Conservation (phyloP, 345 rosid genomes). For the Aurinia saxatilis region DNA sequence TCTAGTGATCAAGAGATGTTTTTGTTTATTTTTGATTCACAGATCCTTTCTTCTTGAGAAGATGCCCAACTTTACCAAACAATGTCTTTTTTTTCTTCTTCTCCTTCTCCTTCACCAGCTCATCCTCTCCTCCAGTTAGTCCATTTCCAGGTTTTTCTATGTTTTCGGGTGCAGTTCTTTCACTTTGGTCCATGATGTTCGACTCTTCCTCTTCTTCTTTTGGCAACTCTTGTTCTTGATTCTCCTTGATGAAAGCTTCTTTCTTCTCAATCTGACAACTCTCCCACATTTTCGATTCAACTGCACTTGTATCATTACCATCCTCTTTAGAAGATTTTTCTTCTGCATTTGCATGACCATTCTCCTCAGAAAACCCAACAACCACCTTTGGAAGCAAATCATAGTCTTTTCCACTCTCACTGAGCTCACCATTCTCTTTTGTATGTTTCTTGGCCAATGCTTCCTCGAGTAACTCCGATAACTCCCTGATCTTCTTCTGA, state of each 20-base stretch:
- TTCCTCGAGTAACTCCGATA: constrained; percentile 77
- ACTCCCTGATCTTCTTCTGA: constrained; percentile 53
- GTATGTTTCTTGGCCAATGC: constrained; percentile 41
- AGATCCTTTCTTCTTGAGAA: constrained; percentile 80
- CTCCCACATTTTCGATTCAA: constrained; percentile 83
- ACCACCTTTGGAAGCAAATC: constrained; percentile 87
- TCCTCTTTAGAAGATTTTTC: constrained; percentile 34
- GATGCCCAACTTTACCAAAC: constrained; percentile 81
- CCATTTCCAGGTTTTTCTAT: constrained; percentile 33
- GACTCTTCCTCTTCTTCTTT: constrained; percentile 51
- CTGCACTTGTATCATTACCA: constrained; percentile 49
- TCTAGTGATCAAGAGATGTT: background rate
- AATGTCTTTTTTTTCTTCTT: constrained; percentile 81
- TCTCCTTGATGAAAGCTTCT: constrained; percentile 61
- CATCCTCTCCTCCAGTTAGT: constrained; percentile 47
- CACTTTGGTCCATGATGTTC: background rate
- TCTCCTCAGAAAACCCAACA: constrained; percentile 74
- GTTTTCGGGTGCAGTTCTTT: constrained; percentile 36
- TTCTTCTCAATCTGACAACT: constrained; percentile 85
- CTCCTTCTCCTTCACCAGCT: constrained; percentile 8
- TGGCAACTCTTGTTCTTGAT: constrained; percentile 45
- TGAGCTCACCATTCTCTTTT: constrained; percentile 62
- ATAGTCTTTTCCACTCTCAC: constrained; percentile 83
- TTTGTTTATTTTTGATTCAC: constrained; percentile 13
- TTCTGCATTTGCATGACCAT: constrained; percentile 58